These are phyloP conservation scores for Aeminium ludgeri DNA, from an alignment of 495 filamentous ascomycete species.

Conservation along the genomic window DNA sequence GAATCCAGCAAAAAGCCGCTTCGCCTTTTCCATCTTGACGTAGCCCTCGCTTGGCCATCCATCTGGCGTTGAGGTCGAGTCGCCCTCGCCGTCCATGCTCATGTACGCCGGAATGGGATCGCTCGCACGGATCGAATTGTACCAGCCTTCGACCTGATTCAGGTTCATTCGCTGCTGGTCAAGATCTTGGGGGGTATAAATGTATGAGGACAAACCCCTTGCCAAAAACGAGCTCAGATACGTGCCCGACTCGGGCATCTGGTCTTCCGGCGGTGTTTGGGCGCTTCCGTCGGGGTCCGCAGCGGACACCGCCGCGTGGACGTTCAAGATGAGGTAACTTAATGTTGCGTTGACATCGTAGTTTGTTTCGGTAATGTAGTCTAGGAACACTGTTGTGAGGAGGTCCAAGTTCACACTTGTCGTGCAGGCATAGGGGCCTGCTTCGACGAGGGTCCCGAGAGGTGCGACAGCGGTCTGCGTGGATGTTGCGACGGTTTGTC, in stretches of 20 bases:
- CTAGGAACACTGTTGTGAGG: slow-evolving; percentile 31
- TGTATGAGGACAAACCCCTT: slow-evolving; percentile 24
- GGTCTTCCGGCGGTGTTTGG: slow-evolving; percentile 9
- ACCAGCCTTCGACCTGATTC: slow-evolving; percentile 38
- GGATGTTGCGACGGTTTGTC: too few relatives aligned
- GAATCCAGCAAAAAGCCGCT: slow-evolving; percentile 36
- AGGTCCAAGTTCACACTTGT: slow-evolving; percentile 30
- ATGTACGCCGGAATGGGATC: slow-evolving; percentile 39
- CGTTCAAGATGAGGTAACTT: slow-evolving; percentile 36
- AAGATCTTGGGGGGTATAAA: slow-evolving; percentile 38
- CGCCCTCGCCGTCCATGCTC: slow-evolving; percentile 24
- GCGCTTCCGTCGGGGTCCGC: slow-evolving; percentile 27
- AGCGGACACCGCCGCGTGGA: slow-evolving; percentile 38
- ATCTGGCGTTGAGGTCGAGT: slow-evolving; percentile 35
- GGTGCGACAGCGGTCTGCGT: too few relatives aligned
- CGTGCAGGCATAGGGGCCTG: slow-evolving; percentile 43
- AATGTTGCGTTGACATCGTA: slow-evolving; percentile 31
- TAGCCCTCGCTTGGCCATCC: slow-evolving; percentile 47
- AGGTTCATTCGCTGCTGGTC: slow-evolving; percentile 35
- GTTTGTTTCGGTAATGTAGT: slow-evolving; percentile 33
- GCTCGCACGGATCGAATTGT: slow-evolving; percentile 26
- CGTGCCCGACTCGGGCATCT: slow-evolving; percentile 12
- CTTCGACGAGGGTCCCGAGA: slow-evolving; percentile 9
- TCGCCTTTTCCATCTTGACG: slow-evolving; percentile 33
- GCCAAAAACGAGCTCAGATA: slow-evolving; percentile 11